These are phyloP conservation scores for Theobroma cacao DNA, from an alignment of 345 rosid genomes.

Conservation along the genomic window DNA sequence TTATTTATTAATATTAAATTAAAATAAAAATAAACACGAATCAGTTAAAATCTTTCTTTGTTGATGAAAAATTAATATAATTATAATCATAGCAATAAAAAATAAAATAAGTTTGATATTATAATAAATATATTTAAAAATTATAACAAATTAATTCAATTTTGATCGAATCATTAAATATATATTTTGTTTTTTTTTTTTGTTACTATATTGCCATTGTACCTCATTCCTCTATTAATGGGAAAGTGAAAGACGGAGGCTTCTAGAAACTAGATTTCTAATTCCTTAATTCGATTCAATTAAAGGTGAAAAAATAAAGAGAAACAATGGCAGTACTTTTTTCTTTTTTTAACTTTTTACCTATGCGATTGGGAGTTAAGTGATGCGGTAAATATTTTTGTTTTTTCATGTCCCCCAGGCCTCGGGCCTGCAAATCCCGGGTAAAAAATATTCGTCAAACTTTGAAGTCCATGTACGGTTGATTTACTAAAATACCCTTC, in stretches of 20 bases:
- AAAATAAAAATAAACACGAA: too few relatives aligned
- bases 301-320: not conserved
- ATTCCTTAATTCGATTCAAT: not conserved
- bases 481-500: not conserved
- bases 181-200: too few relatives aligned
- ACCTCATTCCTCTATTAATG: too few relatives aligned
- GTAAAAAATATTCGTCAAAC: not conserved
- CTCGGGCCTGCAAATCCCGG: not conserved
- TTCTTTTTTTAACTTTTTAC: not conserved
- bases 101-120: too few relatives aligned
- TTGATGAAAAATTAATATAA: too few relatives aligned
- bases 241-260: not conserved
- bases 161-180: too few relatives aligned
- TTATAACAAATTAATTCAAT: too few relatives aligned
- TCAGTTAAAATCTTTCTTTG: too few relatives aligned
- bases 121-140: too few relatives aligned
- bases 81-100: too few relatives aligned
- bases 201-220: not conserved
- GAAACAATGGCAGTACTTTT: not conserved
- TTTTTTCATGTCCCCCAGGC: not conserved
- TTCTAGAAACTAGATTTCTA: not conserved
- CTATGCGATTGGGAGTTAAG: not conserved
- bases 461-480: not conserved
- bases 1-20: too few relatives aligned
- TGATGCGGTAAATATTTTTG: not conserved